Conservation (phyloP, 2,329 filamentous ascomycete genomes). For the Colletotrichum siamense region DNA sequence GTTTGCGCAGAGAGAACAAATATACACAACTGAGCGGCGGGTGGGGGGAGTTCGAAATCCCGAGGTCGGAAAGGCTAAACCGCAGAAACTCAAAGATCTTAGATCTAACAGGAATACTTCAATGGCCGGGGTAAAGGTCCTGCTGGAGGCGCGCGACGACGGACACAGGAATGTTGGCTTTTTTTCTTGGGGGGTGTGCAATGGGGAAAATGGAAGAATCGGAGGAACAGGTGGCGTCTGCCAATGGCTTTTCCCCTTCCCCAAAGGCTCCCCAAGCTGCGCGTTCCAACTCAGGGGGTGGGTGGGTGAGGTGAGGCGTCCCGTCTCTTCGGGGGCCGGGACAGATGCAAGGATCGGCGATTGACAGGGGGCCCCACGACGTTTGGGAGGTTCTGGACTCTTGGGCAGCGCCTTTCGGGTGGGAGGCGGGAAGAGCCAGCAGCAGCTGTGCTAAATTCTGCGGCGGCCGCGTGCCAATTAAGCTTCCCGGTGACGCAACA, state of each 20-base stretch:
- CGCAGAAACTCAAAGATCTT: background rate
- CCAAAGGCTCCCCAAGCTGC: background rate
- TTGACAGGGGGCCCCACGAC: conserved; percentile 1
- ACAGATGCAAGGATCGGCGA: conserved; percentile 19
- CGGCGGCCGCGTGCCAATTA: conserved; percentile 3
- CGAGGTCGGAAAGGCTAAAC: background rate
- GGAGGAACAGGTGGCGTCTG: conserved; percentile 21
- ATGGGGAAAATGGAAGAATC: conserved; percentile 12
- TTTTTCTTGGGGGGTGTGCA: background rate
- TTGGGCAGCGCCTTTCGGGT: background rate
- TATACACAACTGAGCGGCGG: background rate
- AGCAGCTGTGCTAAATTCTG: background rate
- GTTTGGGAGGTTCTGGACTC: background rate
- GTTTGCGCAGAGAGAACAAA: background rate
- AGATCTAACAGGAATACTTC: background rate
- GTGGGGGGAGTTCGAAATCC: background rate
- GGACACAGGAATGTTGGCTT: background rate
- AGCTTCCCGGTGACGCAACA: conserved; percentile 21
- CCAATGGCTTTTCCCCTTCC: background rate
- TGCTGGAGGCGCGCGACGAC: background rate
- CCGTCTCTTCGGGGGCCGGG: conserved; percentile 8
- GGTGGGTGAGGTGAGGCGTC: background rate
- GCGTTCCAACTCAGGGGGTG: background rate
- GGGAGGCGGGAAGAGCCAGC: background rate
- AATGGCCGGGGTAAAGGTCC: background rate